Evolutionary conservation across 495 filamentous ascomycete species (phyloP).

Genomic region (Cladorrhinum samala): DNA sequence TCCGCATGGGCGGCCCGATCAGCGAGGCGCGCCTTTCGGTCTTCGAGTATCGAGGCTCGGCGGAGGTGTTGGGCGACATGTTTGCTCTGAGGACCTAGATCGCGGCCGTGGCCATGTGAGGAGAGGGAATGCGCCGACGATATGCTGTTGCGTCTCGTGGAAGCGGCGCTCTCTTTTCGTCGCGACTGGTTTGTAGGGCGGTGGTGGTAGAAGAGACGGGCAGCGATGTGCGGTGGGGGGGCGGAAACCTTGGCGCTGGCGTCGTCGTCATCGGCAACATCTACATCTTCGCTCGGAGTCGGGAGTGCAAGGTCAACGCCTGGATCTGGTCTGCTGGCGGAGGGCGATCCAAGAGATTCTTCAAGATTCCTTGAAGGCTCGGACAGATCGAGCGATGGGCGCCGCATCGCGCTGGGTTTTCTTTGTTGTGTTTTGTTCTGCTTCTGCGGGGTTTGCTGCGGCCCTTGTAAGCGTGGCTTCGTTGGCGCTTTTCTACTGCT

Average conservation of each 20-base stretch:
- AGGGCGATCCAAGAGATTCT: conserved; percentile 35
- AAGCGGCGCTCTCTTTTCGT: conserved; percentile 77
- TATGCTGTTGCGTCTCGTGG: conserved; percentile 82
- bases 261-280: conserved; percentile 18
- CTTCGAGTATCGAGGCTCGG: conserved; percentile 85
- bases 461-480: no score
- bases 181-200: conserved; percentile 55
- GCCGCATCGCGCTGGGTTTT: conserved; percentile 31
- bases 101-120: conserved; percentile 54
- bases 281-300: conserved; percentile 32
- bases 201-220: conserved; percentile 61
- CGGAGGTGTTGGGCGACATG: conserved; percentile 86
- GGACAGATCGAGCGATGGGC: conserved; percentile 36
- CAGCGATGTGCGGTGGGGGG: conserved; percentile 77
- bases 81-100: conserved; percentile 64
- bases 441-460: background rate
- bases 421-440: background rate
- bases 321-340: conserved; percentile 27
- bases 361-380: conserved; percentile 41
- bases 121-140: conserved; percentile 74
- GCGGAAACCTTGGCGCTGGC: conserved; percentile 43
- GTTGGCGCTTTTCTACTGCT: no score
- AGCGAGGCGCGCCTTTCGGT: conserved; percentile 84
- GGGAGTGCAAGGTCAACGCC: conserved; percentile 30
- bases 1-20: conserved; percentile 93